Evolutionary conservation across 108 stramenopile genomes (phyloP), one percentile per base, ranked within the genome.

Genomic region (Cylindrotheca fusiformis): DNA sequence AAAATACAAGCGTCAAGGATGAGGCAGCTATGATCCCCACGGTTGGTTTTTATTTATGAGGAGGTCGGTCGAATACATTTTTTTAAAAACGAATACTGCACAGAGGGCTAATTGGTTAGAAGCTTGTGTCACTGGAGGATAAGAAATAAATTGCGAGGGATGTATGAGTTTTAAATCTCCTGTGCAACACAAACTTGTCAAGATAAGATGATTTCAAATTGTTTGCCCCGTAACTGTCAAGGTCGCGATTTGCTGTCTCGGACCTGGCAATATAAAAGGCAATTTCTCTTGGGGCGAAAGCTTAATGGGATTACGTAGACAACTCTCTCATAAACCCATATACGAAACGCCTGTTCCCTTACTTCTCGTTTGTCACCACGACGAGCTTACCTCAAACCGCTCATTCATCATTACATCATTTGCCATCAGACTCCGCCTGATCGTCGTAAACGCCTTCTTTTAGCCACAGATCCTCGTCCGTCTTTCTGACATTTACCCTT

Each of bases 381-480:
- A n/a, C n/a, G n/a, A n/a, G n/a, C n/a, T n/a, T n/a, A n/a, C n/a
- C n/a, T n/a, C n/a, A n/a, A n/a, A n/a, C n/a, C n/a, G n/a, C n/a
- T n/a, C n/a, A n/a, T n/a, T n/a, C n/a, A n/a, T n/a, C n/a, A n/a
- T n/a, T n/a, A n/a, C n/a, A n/a, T n/a, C n/a, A 41, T 14, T 41
- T 41, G 6, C 10, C 14, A 41, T 41, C 36, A 10, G 36, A 14
- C 36, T 41, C 14, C 14, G 6, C 36, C 14, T 76, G 26, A 28
- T 68, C 51, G 33, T 71, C 72, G 67, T 94, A 94, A 53, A 94
- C 56, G 17, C 93, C 93, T 30, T 81, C 81, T 56, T 77, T 58
- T 44, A 89, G 54, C 93, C 93, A 94, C 27, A 74, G 72, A 47
- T 94, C 93, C 68, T 94, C 93, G 49, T 94, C 93, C 17, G 85